These are phyloP conservation scores for Myriangium duriaei DNA, from an alignment of 2,329 filamentous ascomycete species.

Conservation along the genomic window DNA sequence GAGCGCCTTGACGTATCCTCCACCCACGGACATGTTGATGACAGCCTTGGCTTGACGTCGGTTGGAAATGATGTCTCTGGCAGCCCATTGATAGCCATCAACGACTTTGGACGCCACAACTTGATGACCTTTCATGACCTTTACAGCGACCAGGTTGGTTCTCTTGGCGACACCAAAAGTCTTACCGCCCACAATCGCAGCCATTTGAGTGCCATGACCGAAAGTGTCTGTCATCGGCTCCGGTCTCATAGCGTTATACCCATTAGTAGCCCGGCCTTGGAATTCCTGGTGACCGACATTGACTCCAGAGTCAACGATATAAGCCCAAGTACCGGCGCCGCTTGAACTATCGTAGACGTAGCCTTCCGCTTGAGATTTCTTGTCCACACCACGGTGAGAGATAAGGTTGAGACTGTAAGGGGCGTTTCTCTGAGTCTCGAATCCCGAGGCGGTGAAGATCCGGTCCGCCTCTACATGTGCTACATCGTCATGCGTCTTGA, in stretches of 20 bases:
- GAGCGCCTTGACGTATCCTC: constrained; percentile 32
- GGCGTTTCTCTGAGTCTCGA: constrained; percentile 11
- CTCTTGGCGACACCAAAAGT: constrained; percentile 53
- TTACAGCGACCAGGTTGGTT: constrained; percentile 44
- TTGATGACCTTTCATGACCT: constrained; percentile 33
- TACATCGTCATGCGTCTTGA: background rate
- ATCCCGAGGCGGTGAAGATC: constrained; percentile 10
- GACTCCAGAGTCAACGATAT: constrained; percentile 27
- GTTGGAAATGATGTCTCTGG: constrained; percentile 20
- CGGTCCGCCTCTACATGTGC: background rate
- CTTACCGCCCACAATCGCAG: constrained; percentile 47
- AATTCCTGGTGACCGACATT: constrained; percentile 21
- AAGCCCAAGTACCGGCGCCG: constrained; percentile 27
- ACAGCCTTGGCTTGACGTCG: constrained; percentile 31
- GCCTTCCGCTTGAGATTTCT: constrained; percentile 16
- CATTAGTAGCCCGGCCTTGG: constrained; percentile 23
- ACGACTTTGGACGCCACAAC: constrained; percentile 43
- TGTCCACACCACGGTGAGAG: constrained; percentile 9
- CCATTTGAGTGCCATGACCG: constrained; percentile 53
- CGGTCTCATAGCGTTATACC: constrained; percentile 20
- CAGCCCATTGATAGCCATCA: constrained; percentile 44
- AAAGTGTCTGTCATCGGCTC: constrained; percentile 34
- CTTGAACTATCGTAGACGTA: constrained; percentile 11
- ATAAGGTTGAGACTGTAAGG: constrained; percentile 16
- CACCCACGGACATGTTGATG: constrained; percentile 45